A percentile compares a stretch with the other conserved stretches of the same genome.
Conservation (phyloP, 495 filamentous ascomycete genomes). For the Trypethelium eluteriae region DNA sequence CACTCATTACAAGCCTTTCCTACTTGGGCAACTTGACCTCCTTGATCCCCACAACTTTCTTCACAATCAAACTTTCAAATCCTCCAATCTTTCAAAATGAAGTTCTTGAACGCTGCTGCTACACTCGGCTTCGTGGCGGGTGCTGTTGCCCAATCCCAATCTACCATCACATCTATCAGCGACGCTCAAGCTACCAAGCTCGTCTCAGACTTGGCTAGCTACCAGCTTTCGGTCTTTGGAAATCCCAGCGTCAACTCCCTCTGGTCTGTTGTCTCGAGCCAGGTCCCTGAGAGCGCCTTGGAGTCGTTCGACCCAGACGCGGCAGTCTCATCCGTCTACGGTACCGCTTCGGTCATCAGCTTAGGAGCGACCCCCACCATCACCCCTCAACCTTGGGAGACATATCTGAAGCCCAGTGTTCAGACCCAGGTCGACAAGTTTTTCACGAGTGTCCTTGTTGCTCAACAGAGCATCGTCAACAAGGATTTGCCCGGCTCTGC, state of each 20-base stretch:
- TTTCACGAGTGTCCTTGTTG: background rate
- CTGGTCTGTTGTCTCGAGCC: background rate
- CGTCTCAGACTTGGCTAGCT: background rate
- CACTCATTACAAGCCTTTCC: background rate
- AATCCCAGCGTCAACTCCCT: background rate
- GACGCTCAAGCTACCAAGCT: background rate
- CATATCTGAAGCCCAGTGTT: background rate
- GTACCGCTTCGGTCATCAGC: background rate
- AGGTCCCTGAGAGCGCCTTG: background rate
- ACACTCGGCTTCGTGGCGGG: background rate
- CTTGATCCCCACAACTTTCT: background rate
- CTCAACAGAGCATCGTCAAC: background rate
- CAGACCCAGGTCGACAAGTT: background rate
- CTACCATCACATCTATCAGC: background rate
- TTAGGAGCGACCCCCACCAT: background rate
- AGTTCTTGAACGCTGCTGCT: background rate
- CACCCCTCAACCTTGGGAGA: background rate
- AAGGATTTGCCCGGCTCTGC: background rate
- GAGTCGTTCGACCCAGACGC: background rate
- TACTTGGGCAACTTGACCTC: background rate
- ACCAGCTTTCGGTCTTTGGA: background rate
- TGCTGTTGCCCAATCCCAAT: background rate
- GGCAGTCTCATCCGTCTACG: background rate
- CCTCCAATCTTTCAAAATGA: background rate
- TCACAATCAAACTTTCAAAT: background rate